phyloP scores from a whole-genome alignment of 2,329 filamentous ascomycete species.

The Tolypocladium inflatum region DNA sequence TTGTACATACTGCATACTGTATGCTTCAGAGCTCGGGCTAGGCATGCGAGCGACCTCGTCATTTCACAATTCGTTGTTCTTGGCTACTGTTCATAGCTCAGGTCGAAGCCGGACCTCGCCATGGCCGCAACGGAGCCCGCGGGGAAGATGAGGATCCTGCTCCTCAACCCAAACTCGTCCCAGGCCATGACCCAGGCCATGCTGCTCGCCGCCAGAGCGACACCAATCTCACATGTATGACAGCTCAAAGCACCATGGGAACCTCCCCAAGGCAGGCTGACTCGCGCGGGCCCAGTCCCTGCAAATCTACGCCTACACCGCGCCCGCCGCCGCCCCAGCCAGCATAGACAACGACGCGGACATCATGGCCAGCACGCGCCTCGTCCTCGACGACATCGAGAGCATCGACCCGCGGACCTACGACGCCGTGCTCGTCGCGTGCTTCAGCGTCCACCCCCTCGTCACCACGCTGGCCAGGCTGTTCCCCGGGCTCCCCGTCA shows the following conservation, averaged over 20 bases:
- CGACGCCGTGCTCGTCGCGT: constrained; percentile 78
- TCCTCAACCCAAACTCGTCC: constrained; percentile 76
- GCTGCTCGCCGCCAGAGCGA: constrained; percentile 14
- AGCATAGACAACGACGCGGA: constrained; percentile 74
- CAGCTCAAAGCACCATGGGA: not conserved
- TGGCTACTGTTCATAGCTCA: not conserved
- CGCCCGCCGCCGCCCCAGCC: constrained; percentile 48
- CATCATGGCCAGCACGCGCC: constrained; percentile 51
- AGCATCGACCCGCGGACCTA: constrained; percentile 33
- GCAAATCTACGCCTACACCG: constrained; percentile 56
- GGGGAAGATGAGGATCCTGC: constrained; percentile 37
- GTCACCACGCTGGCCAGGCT: constrained; percentile 45
- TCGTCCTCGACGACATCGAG: constrained; percentile 49
- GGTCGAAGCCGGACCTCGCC: not conserved
- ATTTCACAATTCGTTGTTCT: not conserved
- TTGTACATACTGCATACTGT: too few relatives aligned
- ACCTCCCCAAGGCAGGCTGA: not conserved
- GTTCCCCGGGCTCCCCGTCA: constrained; percentile 13
- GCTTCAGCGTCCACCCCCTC: constrained; percentile 78
- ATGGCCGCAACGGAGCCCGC: not conserved
- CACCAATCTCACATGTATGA: constrained; percentile 17
- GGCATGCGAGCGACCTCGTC: not conserved
- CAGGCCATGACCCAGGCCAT: constrained; percentile 61
- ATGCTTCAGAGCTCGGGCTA: too few relatives aligned
- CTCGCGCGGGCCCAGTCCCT: constrained; percentile 23